Evolutionary conservation across 495 filamentous ascomycete genomes (phyloP).

Genomic region (Xylaria cubensis): DNA sequence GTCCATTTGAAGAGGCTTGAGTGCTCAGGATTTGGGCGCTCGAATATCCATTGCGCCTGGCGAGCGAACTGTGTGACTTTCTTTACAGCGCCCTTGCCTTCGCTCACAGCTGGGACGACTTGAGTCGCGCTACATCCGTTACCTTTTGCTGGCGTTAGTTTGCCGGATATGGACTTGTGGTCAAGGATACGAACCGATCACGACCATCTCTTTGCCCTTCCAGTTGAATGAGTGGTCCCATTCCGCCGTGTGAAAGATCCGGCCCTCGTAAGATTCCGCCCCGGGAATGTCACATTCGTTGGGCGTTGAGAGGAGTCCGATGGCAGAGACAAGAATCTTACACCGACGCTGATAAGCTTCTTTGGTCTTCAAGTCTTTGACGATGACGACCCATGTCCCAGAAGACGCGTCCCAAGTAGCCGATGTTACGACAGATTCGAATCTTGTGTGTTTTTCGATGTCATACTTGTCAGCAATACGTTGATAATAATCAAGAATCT

Average conservation of each 20-base stretch:
- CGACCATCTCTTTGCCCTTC: slow-evolving; percentile 57
- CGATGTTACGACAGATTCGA: slow-evolving; percentile 48
- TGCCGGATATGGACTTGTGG: slow-evolving; percentile 2
- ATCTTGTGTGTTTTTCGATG: slow-evolving; percentile 51
- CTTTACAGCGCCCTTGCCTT: slow-evolving; percentile 49
- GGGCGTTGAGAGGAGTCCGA: slow-evolving; percentile 59
- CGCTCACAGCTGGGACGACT: slow-evolving; percentile 48
- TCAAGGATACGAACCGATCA: slow-evolving; percentile 55
- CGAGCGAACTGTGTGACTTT: slow-evolving; percentile 69
- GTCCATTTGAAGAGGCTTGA: slow-evolving; percentile 25
- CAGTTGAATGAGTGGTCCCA: slow-evolving; percentile 60
- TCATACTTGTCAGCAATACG: slow-evolving; percentile 52
- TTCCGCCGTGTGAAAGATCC: slow-evolving; percentile 60
- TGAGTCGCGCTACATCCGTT: slow-evolving; percentile 56
- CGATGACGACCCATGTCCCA: slow-evolving; percentile 52
- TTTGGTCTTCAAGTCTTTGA: slow-evolving; percentile 45
- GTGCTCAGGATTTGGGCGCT: slow-evolving; percentile 39
- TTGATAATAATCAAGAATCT: slow-evolving; percentile 56
- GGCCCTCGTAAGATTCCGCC: slow-evolving; percentile 50
- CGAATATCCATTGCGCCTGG: slow-evolving; percentile 66
- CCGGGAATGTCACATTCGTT: slow-evolving; percentile 50
- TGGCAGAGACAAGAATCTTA: slow-evolving; percentile 64
- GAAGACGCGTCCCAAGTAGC: slow-evolving; percentile 52
- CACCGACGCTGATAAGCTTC: slow-evolving; percentile 42
- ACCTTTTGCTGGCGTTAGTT: slow-evolving; percentile 28